Conservation (phyloP, 495 filamentous ascomycete genomes). For the Acidomyces sp. region DNA sequence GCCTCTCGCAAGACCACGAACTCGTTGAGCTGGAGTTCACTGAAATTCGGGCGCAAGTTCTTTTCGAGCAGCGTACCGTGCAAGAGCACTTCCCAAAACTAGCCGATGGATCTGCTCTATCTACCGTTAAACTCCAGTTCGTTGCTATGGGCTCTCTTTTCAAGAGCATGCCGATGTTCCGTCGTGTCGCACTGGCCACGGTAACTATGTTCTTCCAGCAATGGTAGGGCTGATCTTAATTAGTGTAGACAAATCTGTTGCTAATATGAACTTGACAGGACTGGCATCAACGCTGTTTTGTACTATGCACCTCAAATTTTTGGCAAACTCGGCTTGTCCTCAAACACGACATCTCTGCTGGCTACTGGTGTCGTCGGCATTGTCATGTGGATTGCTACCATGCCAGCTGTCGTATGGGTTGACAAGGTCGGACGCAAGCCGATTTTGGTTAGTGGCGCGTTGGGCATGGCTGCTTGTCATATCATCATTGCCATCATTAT, state of each 20-base stretch:
- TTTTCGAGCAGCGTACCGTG: slow-evolving; percentile 65
- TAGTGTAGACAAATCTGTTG: no score
- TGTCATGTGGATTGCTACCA: slow-evolving; percentile 40
- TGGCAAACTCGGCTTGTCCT: slow-evolving; percentile 47
- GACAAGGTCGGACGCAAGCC: slow-evolving; percentile 31
- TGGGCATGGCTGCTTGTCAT: slow-evolving; percentile 34
- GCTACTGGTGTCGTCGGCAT: slow-evolving; percentile 73
- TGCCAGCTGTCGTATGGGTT: slow-evolving; percentile 52
- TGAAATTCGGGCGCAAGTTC: slow-evolving; percentile 68
- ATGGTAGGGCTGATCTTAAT: no score
- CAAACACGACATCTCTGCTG: slow-evolving; percentile 53
- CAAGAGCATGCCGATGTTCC: slow-evolving; percentile 59
- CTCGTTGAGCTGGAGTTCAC: slow-evolving; percentile 63
- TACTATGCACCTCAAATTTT: slow-evolving; percentile 69
- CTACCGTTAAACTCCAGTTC: slow-evolving; percentile 55
- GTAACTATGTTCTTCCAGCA: slow-evolving; percentile 69
- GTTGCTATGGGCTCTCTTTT: slow-evolving; percentile 62
- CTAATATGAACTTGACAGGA: no score
- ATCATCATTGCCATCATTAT: slow-evolving; percentile 66
- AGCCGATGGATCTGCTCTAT: slow-evolving; percentile 44
- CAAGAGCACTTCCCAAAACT: slow-evolving; percentile 58
- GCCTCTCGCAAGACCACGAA: slow-evolving; percentile 45
- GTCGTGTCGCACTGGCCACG: slow-evolving; percentile 52
- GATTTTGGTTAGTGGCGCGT: slow-evolving; percentile 27
- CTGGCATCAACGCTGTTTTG: slow-evolving; percentile 50